A percentile compares a stretch with the other conserved stretches of the same genome.
Conservation (phyloP, 805 yeast genomes). For the Candida berthetii region DNA sequence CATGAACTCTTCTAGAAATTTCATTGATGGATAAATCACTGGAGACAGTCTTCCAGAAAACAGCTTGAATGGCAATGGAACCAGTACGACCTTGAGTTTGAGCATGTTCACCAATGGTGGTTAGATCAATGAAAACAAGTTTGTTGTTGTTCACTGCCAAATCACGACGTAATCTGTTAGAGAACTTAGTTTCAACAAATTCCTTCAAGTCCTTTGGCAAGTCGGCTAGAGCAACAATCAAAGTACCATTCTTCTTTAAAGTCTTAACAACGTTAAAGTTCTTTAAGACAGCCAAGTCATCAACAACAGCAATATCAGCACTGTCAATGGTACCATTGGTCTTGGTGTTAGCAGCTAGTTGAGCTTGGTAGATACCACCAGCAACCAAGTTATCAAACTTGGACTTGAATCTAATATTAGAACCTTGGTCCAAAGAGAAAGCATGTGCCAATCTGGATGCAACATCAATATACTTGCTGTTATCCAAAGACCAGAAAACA, state of each 20-base stretch:
- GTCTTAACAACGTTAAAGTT: slow-evolving; percentile 58
- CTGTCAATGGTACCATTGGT: slow-evolving; percentile 36
- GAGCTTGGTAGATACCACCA: slow-evolving; percentile 75
- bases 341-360: slow-evolving; percentile 28
- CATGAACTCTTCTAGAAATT: slow-evolving; percentile 70
- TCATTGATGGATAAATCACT: slow-evolving; percentile 55
- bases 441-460: slow-evolving; percentile 65
- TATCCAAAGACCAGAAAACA: slow-evolving; percentile 67
- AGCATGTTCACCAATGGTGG: slow-evolving; percentile 57
- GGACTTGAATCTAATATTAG: slow-evolving; percentile 49
- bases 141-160: slow-evolving; percentile 46
- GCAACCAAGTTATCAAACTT: slow-evolving; percentile 65
- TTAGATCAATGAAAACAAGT: slow-evolving; percentile 55
- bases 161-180: slow-evolving; percentile 43
- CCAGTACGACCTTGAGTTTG: slow-evolving; percentile 72
- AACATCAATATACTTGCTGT: slow-evolving; percentile 44
- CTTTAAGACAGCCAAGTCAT: slow-evolving; percentile 47
- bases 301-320: slow-evolving; percentile 63
- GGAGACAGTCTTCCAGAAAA: slow-evolving; percentile 68
- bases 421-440: slow-evolving; percentile 54
- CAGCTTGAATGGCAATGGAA: slow-evolving; percentile 70
- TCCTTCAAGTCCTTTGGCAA: slow-evolving; percentile 31
- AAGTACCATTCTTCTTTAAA: slow-evolving; percentile 47
- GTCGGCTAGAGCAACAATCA: slow-evolving; percentile 38
- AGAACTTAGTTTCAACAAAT: slow-evolving; percentile 44